Evolutionary conservation across 768 basidiomycete species (phyloP), one percentile per base, ranked within the genome.

Genomic region (Baorangia bicolor): DNA sequence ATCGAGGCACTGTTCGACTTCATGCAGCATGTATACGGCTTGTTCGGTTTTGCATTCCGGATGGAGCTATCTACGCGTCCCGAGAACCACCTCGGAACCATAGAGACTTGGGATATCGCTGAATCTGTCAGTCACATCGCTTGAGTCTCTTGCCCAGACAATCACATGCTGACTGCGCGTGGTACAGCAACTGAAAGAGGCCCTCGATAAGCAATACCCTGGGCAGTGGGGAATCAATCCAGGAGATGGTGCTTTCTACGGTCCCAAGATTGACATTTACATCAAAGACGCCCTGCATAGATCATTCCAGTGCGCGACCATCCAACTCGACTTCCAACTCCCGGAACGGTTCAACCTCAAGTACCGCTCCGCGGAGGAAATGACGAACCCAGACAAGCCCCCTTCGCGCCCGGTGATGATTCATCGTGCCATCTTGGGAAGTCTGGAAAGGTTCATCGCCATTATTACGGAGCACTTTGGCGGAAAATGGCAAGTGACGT

Each of bases 191-290:
- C 82, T 95, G 50, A 86, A 79, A 49, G 77, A 80, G 61, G 88
- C 92, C 2, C 84, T 99, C 49, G 91, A 98, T 34, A 87, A 86
- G 64, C 82, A 84, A 54, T 89, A 94, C 63, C 84, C 92, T 0
- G 94, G 92, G 44, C 81, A 90, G 62, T 99, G 97, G 97, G 82
- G 86, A 51, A 73, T 95, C 54, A 97, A 97, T 72, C 91, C 92
- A 10, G 96, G 94, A 42, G 97, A 99, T 66, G 97, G 97, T 47
- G 97, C 97, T 11, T 99, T 99, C 82, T 99, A 99, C 75, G 97
- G 97, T 0, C 97, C 97, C 60, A 98, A 98, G 79, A 96, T 98
- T 66, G 97, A 98, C 74, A 96, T 99, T 76, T 93, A 90, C 56
- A 90, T 98, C 69, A 84, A 86, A 25, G 97, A 99, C 65, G 95